Conservation (phyloP, 768 basidiomycete species). For the Lyophyllum semitale region DNA sequence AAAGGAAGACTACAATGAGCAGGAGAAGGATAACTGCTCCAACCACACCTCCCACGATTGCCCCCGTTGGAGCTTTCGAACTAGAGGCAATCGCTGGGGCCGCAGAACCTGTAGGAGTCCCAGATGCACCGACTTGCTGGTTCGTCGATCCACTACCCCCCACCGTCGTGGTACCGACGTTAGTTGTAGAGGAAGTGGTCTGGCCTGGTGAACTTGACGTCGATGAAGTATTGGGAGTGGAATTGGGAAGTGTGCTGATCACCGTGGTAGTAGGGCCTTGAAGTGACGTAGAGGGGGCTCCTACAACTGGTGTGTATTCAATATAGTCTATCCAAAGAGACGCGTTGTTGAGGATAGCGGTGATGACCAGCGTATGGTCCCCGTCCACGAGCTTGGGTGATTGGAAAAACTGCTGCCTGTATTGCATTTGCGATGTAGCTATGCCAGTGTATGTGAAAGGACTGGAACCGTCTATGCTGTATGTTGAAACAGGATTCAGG, state of each 20-base stretch:
- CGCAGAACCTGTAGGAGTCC: neutral
- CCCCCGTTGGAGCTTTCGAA: neutral
- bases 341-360: conserved; percentile 11
- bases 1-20: neutral
- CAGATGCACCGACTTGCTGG: neutral
- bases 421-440: neutral
- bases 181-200: too few relatives aligned
- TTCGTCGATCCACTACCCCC: neutral
- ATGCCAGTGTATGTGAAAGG: neutral
- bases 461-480: conserved; percentile 9
- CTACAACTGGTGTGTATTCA: neutral
- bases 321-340: conserved; percentile 17
- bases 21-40: neutral
- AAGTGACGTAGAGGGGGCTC: neutral
- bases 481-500: conserved; percentile 7
- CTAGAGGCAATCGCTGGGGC: neutral
- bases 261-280: neutral
- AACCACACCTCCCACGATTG: neutral
- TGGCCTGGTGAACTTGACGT: too few relatives aligned
- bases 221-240: neutral
- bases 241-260: neutral
- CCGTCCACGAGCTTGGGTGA: conserved; percentile 17
- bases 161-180: neutral
- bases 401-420: conserved; percentile 13
- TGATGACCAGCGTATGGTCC: conserved; percentile 21